Evolutionary conservation across 257 asterid genomes (phyloP).

Genomic region (Solanum medicagineum): DNA sequence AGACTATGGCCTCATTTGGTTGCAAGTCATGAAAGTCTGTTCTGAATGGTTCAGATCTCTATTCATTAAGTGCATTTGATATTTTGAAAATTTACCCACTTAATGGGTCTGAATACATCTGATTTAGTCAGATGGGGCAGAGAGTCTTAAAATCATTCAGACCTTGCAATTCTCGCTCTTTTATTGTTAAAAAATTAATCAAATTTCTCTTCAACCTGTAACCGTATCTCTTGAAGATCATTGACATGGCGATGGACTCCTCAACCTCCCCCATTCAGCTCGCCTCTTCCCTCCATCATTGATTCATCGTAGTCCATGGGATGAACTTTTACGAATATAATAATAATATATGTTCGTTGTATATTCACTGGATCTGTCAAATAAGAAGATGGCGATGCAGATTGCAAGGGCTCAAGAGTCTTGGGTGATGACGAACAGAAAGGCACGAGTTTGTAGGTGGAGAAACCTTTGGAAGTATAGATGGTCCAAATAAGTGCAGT

Average conservation of each 20-base stretch:
- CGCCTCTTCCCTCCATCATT: background rate
- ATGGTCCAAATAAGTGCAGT: too few relatives aligned
- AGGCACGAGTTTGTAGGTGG: too few relatives aligned
- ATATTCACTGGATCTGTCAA: too few relatives aligned
- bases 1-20: background rate
- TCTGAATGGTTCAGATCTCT: background rate
- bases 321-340: background rate
- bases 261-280: background rate
- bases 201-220: background rate
- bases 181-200: background rate
- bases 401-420: too few relatives aligned
- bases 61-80: background rate
- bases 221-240: background rate
- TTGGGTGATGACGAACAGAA: too few relatives aligned
- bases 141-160: background rate
- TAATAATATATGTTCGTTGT: too few relatives aligned
- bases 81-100: background rate
- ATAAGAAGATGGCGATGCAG: too few relatives aligned
- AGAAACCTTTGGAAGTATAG: too few relatives aligned
- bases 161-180: background rate
- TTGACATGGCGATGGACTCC: background rate
- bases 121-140: background rate
- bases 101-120: background rate
- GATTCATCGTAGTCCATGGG: background rate
- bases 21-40: background rate